These are phyloP conservation scores for Meyerozyma sp. DNA, from an alignment of 1,139 yeast genomes.

Conservation along the genomic window DNA sequence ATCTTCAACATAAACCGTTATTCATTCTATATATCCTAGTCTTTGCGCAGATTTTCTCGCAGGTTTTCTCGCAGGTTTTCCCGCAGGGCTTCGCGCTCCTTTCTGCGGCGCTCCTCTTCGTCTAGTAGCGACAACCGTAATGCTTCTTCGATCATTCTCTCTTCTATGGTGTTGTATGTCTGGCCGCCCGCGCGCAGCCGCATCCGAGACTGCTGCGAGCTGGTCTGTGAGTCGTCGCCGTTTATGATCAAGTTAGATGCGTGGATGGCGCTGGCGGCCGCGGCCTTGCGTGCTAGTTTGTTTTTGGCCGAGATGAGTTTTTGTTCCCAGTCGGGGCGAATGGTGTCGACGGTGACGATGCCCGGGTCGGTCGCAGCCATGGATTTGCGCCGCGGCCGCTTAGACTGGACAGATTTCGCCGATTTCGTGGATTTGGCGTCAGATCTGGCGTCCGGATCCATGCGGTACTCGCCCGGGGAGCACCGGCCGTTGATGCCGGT, in stretches of 20 bases:
- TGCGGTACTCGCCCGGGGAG: constrained; percentile 31
- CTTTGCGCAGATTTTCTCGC: not conserved
- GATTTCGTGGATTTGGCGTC: not conserved
- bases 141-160: constrained; percentile 81
- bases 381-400: constrained; percentile 31
- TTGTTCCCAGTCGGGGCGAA: constrained; percentile 90
- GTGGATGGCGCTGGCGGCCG: constrained; percentile 92
- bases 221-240: constrained; percentile 13
- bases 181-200: constrained; percentile 5
- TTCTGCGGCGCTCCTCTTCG: constrained; percentile 48
- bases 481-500: constrained; percentile 49
- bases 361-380: constrained; percentile 57
- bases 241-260: constrained; percentile 61
- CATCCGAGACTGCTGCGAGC: constrained; percentile 1
- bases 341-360: constrained; percentile 72
- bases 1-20: not conserved
- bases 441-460: constrained; percentile 3
- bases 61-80: not conserved
- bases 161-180: constrained; percentile 42
- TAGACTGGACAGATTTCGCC: too few species aligned
- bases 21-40: not conserved
- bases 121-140: constrained; percentile 67
- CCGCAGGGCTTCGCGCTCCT: constrained; percentile 14
- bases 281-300: constrained; percentile 78
- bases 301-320: constrained; percentile 68